Evolutionary conservation across 2,329 filamentous ascomycete genomes (phyloP).

Genomic region (Catunica adiposa): DNA sequence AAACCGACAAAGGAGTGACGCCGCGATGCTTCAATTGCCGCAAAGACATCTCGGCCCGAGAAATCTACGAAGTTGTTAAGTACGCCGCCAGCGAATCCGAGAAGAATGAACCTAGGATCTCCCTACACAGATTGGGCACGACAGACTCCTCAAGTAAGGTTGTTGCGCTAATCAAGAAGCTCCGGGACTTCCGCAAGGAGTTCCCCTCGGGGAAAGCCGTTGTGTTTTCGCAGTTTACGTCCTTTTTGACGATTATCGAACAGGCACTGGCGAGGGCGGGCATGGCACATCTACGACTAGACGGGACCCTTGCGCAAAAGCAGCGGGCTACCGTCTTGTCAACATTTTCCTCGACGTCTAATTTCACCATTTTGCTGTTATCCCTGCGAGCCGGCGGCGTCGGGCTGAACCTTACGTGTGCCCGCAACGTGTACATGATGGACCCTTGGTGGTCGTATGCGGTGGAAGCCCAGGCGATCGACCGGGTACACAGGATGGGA

Average conservation of each 20-base stretch:
- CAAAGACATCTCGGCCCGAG: constrained; percentile 60
- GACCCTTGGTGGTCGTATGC: constrained; percentile 99
- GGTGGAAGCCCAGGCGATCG: constrained; percentile 90
- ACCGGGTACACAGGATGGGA: constrained; percentile 93
- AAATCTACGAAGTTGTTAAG: constrained; percentile 82
- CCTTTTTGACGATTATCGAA: constrained; percentile 81
- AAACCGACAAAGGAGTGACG: constrained; percentile 56
- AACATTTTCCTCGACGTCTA: constrained; percentile 44
- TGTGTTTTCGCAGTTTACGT: constrained; percentile 94
- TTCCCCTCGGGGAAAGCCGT: constrained; percentile 68
- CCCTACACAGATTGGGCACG: constrained; percentile 41
- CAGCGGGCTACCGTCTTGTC: constrained; percentile 60
- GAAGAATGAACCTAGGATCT: constrained; percentile 29
- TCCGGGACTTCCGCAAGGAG: constrained; percentile 50
- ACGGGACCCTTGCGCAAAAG: constrained; percentile 81
- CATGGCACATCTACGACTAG: constrained; percentile 71
- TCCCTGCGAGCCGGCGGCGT: constrained; percentile 83
- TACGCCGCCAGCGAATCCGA: constrained; percentile 45
- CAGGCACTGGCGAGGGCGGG: constrained; percentile 56
- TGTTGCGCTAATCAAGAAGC: constrained; percentile 56
- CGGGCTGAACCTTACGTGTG: constrained; percentile 78
- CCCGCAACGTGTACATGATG: constrained; percentile 93
- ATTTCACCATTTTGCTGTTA: constrained; percentile 62
- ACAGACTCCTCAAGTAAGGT: constrained; percentile 77
- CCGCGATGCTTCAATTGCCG: constrained; percentile 86